Base-by-base conservation (phyloP, 225 moss, liverwort and hornwort genomes). In the Ulota crispa region DNA sequence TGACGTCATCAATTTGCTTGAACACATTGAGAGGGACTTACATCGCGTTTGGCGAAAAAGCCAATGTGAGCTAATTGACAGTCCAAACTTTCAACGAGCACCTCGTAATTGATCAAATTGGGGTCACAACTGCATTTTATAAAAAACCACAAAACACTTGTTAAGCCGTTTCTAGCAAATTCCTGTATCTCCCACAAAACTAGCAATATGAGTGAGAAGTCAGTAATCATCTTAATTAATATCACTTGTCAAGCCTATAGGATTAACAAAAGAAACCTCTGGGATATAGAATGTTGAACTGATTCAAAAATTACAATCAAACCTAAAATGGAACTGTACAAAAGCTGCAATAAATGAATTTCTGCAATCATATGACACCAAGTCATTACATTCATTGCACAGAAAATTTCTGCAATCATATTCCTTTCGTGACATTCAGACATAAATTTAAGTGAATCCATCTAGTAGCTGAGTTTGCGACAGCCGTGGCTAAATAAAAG, bases 51-150 rank as follows among this genome's bases (percentile, higher is more conserved):
- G 82, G 98, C 94, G 85, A 94, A 99, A 80, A 99, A 94, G 80
- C 98, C 98, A 80, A 99, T 99, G 63, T 99, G 98, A 72, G 98
- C 98, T 68, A 99, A 85, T 69, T 94, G 98, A 77, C 90, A 94
- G 81, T 99, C 98, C 93, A 99, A 92, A 84, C 95, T 96, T 78
- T 99, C 96, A 70, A 96, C 92, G 21, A 99, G 92, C 65, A 99
- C 96, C 85, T 95, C 96, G 85, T 99, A 96, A 77, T 99, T 99
- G 72, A 94, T 87, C 90, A 99, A 83, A 88, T 99, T 99, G 66
- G 98, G 98, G 66, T 90, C 91, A 91, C 98, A 99, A 78, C 98
- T 98, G 89, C 86, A 82, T 45, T 74, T 77, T 41, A 83, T 68
- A 84, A 81, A 76, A 84, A 79, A 76, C 61, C 66, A 4, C 54